Evolutionary conservation across 768 basidiomycete species (phyloP), one percentile per base, ranked within the genome.

Genomic region (Russula ochroleuca): DNA sequence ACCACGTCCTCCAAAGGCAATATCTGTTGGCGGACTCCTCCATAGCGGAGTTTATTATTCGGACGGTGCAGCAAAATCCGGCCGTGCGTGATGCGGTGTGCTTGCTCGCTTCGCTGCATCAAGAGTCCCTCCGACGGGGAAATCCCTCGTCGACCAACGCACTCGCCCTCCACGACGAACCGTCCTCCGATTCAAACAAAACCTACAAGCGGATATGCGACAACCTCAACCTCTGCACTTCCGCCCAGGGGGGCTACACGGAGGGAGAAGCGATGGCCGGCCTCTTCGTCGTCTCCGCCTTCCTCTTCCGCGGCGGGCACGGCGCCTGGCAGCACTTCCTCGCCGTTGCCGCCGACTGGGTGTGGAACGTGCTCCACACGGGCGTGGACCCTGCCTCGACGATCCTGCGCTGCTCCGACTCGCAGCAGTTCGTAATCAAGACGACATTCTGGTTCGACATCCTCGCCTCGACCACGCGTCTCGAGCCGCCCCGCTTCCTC

Each of bases 391-490:
- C 81, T 10, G 74, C 75, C 58, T 77, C 78, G 53, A 79, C 80
- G 8, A 77, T 89, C 14, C 62, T 76, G 38, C 61, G 65, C 17
- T 84, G 81, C 68, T 67, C 71, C 23, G 80, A 78, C 78, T 83
- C 77, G 75, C 80, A 77, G 72, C 82, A 75, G 41, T 92, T 92
- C 74, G 85, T 92, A 71, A 80, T 92, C 75, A 90, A 90, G 73
- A 87, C 90, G 31, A 84, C 88, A 17, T 85, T 92, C 60, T 93
- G 91, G 91, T 91, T 92, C 72, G 91, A 93, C 72, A 88, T 92
- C 40, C 79, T 92, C 57, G 90, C 88, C 8, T 84, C 86, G 1
- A 81, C 87, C 56, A 89, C 90, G n/a, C 84, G 81, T n/a, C 77
- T 80, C 65, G 69, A 79, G 66, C 68, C 75, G 3, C 90, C 91